Evolutionary conservation across 2,329 filamentous ascomycete genomes (phyloP).

Genomic region (Aspergillus sp.): DNA sequence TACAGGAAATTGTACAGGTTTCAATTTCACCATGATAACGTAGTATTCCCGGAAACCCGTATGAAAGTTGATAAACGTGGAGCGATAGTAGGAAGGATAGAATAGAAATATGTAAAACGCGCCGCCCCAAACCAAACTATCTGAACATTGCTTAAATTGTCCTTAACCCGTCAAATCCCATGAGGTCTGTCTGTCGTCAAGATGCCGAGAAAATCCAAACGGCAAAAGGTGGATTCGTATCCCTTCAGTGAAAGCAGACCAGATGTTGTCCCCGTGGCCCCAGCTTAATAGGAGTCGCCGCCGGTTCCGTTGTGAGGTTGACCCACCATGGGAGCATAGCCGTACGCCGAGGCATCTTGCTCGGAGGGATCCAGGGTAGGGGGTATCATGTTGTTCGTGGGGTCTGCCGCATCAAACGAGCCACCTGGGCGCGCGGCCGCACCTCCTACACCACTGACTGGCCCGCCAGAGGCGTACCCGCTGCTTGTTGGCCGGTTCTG

Average conservation of each 20-base stretch:
- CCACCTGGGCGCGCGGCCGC: conserved; percentile 30
- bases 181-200: neutral
- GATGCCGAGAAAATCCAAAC: neutral
- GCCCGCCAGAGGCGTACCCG: conserved; percentile 43
- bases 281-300: conserved; percentile 42
- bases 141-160: conserved; percentile 4
- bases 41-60: neutral
- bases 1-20: neutral
- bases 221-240: neutral
- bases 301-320: conserved; percentile 48
- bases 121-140: neutral
- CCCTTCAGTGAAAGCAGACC: neutral
- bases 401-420: conserved; percentile 42
- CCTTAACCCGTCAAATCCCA: conserved; percentile 9
- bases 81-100: neutral
- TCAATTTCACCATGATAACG: neutral
- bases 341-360: conserved; percentile 45
- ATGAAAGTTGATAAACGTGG: neutral
- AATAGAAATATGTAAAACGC: neutral
- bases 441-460: conserved; percentile 34
- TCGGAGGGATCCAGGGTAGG: conserved; percentile 45
- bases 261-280: conserved; percentile 5
- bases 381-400: conserved; percentile 45
- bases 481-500: conserved; percentile 58
- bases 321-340: conserved; percentile 47